Conservation (phyloP, 106 monocot genomes). For the Dendrobium nobile region DNA sequence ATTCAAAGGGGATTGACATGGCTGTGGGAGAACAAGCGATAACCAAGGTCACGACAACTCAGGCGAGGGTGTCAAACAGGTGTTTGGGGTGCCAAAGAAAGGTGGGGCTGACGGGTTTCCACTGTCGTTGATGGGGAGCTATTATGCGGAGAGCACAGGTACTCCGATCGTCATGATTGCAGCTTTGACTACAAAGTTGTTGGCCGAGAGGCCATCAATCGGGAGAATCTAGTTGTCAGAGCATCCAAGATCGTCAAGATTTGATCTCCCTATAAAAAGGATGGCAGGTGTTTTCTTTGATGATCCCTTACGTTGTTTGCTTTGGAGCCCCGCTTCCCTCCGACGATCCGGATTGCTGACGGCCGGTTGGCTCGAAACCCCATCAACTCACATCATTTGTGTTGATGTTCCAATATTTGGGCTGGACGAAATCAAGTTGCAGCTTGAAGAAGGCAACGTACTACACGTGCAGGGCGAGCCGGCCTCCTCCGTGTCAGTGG, state of each 20-base stretch:
- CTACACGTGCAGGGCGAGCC: conserved; percentile 46
- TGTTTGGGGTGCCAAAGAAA: conserved; percentile 60
- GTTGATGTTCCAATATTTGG: conserved; percentile 66
- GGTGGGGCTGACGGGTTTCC: conserved; percentile 80
- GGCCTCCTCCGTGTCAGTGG: conserved; percentile 21
- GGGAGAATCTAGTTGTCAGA: conserved; percentile 70
- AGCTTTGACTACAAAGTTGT: conserved; percentile 76
- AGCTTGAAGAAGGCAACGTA: conserved; percentile 62
- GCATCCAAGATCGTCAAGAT: conserved; percentile 79
- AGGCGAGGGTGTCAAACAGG: conserved; percentile 31
- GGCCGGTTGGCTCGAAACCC: conserved; percentile 83
- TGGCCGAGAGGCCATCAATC: conserved; percentile 49
- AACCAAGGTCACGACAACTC: background rate
- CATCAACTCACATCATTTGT: conserved; percentile 55
- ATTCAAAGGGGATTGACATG: background rate
- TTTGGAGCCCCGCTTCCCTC: conserved; percentile 27
- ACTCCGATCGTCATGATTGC: conserved; percentile 81
- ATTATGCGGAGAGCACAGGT: conserved; percentile 76
- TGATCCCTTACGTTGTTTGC: conserved; percentile 51
- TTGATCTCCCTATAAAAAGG: conserved; percentile 10
- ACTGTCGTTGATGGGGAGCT: conserved; percentile 85
- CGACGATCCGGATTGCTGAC: conserved; percentile 20
- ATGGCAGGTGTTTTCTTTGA: conserved; percentile 48
- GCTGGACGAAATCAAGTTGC: conserved; percentile 64
- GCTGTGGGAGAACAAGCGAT: background rate